Base-by-base conservation (phyloP, 352 stramenopile species). In the Blastocystis sp. region DNA sequence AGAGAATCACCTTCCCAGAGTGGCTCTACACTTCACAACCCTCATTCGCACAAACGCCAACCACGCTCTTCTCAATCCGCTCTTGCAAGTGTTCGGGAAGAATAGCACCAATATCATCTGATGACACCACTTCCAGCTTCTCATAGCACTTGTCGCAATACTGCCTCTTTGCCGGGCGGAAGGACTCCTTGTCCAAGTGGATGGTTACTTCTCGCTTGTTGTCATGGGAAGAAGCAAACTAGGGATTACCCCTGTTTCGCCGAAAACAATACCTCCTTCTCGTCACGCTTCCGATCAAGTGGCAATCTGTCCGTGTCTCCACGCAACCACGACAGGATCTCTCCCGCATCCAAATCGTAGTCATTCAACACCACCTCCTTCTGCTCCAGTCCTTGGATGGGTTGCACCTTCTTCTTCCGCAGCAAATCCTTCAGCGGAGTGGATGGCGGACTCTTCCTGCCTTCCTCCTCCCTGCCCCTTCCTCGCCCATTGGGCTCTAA, bases 271-370 rank as follows among this genome's bases (percentile, higher is more conserved):
- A 38, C 62, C n/a, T 19, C 52, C 52, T 48, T 38, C 65, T 19
- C 5, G 7, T 76, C 52, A n/a, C 9, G 34, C n/a, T 19, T 76
- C 1, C 10, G 65, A 23, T 43, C 11, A 17, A 76, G 43, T 21
- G n/a, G 23, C n/a, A 43, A 19, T 7, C 7, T 19, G 17, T 38
- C 65, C 19, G 65, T 38, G 5, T 19, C 23, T 19, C 65, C 65
- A 53, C 34, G 65, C 43, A 76, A 52, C 65, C 65, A 76, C 4
- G 65, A 43, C 9, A 76, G 14, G 34, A 76, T 76, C 17, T 56
- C 43, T 11, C 52, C 52, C 11, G 43, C 65, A 76, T 76, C 65
- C 11, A 76, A 38, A 53, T 76, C 65, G 38, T 28, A 76, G 43
- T 76, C 65, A n/a, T 76, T 76, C 43, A 76, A 41, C 62, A 17